Base-by-base conservation (phyloP, 108 stramenopile genomes). In the Schizochytrium sp. region DNA sequence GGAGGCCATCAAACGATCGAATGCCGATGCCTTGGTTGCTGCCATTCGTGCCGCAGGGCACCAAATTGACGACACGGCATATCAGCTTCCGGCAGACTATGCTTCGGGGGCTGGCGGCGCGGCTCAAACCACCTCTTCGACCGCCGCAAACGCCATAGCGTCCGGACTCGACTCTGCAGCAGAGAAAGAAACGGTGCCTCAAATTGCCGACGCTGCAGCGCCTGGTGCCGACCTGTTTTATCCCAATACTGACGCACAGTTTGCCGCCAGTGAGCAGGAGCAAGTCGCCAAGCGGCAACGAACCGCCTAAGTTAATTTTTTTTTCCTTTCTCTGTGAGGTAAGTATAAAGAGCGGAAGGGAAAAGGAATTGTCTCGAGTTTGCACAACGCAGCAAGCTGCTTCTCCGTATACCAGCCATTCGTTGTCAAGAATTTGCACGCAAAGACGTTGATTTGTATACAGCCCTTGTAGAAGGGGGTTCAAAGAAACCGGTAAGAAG, bases 1-100 rank as follows among this genome's bases (percentile, higher is more conserved):
- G 21, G 93, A 92, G 44, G 89, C 93, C 5, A 88, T 89, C 4
- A n/a, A 23, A 44, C 90, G 93, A n/a, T 89, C 91, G 6, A 89
- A 93, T 60, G 89, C 83, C 5, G 93, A 93, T 60, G 93, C 93
- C 0, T 4, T 90, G 28, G 57, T 90, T 45, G 60, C 72, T 0
- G 57, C 90, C 34, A n/a, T 93, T 5, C 48, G 76, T 44, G 88
- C 90, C n/a, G 47, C 58, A 12, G 93, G 93, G 12, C 72, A 87
- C 58, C 5, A 5, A 5, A 53, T 90, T 10, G 41, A 72, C 4
- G 29, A 47, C 28, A 53, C 76, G 18, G n/a, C 12, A 18, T 83
- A 83, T 34, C 23, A 21, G 48, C 76, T 83, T 21, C 76, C 76
- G 76, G 48, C 51, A 6, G 76, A 83, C 5, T 83, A 83, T 45